Evolutionary conservation across 345 rosid species (phyloP), one percentile per base, ranked within the genome.

Genomic region (Syzygium grande): DNA sequence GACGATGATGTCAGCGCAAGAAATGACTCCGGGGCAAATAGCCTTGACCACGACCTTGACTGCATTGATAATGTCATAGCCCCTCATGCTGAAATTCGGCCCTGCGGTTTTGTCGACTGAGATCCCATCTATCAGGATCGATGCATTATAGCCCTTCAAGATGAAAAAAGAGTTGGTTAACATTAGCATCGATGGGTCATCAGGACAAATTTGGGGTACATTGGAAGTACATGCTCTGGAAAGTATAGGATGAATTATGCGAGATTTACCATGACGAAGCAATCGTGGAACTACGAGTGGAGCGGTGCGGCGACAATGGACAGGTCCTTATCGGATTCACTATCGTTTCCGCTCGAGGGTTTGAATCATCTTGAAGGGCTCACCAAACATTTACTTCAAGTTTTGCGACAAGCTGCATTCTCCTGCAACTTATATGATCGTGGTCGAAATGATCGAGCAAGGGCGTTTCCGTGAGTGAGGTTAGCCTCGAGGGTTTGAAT

Each of bases 1-100:
- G 46, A 89, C 87, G 9, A 94, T 90, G 84, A 93, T 91, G 90
- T 94, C 97, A n/a, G 95, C 95, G 58, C 98, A 95, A 84, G 98
- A 94, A 88, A 94, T 94, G 10, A 93, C 86, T 25, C 92, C 89
- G 2, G 89, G 90, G 84, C 97, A 94, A 54, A 90, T 53, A 58
- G 59, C 51, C 79, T 94, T 95, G 3, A 95, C 80, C 0, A 68
- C 90, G 11, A 84, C 16, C 86, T 94, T 92, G 23, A 89, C 89
- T 3, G 87, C 89, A 29, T 92, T 93, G 52, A 94, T 90, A 15
- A 92, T 65, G 16, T 90, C 93, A 52, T 86, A 92, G 3, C 90
- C 92, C 54, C 91, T 88, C 9, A 92, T 91, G 49, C 92, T 92
- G 34, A 52, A 56, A 87, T 94, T 94, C 7, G 92, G 91, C 11